phyloP scores from a whole-genome alignment of 2,329 filamentous ascomycete genomes.

The Penicillium sp. region DNA sequence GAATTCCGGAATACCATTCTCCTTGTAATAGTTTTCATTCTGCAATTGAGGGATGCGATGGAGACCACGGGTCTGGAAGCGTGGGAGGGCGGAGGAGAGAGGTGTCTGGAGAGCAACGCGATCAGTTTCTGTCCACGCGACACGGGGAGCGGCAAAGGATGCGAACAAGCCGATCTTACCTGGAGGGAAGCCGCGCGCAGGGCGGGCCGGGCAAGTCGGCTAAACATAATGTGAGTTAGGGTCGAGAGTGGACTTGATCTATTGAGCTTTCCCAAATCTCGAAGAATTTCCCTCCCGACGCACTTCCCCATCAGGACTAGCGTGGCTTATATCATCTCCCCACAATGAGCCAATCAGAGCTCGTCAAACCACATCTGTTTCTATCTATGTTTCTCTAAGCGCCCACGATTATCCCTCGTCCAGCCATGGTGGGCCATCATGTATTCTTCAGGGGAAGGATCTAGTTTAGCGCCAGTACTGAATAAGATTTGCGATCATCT shows the following conservation, averaged over 20 bases:
- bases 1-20: conserved; percentile 66
- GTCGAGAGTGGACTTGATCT: conserved; percentile 16
- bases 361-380: conserved; percentile 19
- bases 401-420: conserved; percentile 7
- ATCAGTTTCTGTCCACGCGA: conserved; percentile 16
- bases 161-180: conserved; percentile 25
- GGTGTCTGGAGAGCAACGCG: conserved; percentile 29
- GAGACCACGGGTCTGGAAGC: conserved; percentile 37
- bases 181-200: conserved; percentile 43
- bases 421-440: neutral
- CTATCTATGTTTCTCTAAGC: conserved; percentile 16
- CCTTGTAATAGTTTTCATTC: conserved; percentile 46
- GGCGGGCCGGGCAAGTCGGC: conserved; percentile 44
- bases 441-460: conserved; percentile 8
- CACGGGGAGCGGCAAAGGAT: neutral
- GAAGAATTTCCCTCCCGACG: conserved; percentile 38
- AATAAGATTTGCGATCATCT: conserved; percentile 17
- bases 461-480: conserved; percentile 17
- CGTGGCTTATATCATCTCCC: neutral
- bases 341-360: conserved; percentile 29
- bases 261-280: conserved; percentile 22
- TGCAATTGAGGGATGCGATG: conserved; percentile 52
- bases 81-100: conserved; percentile 34
- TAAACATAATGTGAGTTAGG: conserved; percentile 40
- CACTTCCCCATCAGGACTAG: conserved; percentile 31